Base-by-base conservation (phyloP, 768 basidiomycete genomes). In the Russula sp. region DNA sequence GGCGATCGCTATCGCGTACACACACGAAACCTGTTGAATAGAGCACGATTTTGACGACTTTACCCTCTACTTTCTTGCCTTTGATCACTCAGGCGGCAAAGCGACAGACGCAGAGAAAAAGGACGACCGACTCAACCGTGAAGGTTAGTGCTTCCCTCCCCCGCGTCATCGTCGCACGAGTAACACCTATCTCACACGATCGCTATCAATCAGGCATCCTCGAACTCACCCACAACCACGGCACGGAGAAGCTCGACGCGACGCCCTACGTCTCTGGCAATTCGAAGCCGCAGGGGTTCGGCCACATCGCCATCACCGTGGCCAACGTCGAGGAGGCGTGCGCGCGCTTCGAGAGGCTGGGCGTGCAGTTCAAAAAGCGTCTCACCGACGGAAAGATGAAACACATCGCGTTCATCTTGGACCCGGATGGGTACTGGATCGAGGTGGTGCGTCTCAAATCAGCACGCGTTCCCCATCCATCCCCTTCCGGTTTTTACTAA, bases 201-300 rank as follows among this genome's bases (percentile, higher is more conserved):
- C n/a, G 11, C 32, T 36, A 6, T 56, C 43, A 2, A 29, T 9
- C 56, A 88, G 88, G 86, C 57, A 74, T 94, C 66, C 82, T 93
- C 62, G 91, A 95, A 72, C 79, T 93, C 51, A 93, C 88, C 1
- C 85, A 89, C 76, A 93, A 94, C 77, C 90, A 93, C 72, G 92
- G 94, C 58, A 91, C 92, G 60, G 96, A 98, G 75, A 88, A 95
- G 71, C 68, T 84, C 55, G 74, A 74, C 65, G 95, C 94, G 78
- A 72, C 84, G 67, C 94, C 92, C 39, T 98, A 97, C 72, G 79
- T 84, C 10, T 87, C 73, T 68, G 96, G 96, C 1, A 99, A 99
- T 75, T 71, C 81, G 4, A 93, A 95, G 5, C 88, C 90, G 34
- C 79, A 78, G 58, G 83, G 85, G 6, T 95, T 93, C 69, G 93